Conservation (phyloP, 345 rosid genomes). For the Salix suchowensis region DNA sequence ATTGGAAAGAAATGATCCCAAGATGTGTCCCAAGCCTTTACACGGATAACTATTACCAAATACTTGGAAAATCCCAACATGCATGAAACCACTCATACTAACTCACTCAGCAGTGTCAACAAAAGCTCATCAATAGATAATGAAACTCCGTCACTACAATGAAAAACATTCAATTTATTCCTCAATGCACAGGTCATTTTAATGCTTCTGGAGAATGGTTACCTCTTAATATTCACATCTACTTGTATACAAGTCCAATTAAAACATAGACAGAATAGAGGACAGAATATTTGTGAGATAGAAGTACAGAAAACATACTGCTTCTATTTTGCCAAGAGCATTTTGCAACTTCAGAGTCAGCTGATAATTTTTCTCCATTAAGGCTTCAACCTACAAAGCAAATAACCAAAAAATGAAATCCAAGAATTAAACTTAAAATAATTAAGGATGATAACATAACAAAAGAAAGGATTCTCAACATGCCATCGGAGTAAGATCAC, state of each 20-base stretch:
- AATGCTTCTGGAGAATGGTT: background rate
- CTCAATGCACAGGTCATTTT: background rate
- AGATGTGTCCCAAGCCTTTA: background rate
- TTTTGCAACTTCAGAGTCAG: constrained; percentile 12
- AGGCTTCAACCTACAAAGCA: constrained; percentile 22
- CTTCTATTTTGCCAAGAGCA: constrained; percentile 22
- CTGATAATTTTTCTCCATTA: constrained; percentile 18
- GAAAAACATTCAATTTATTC: background rate
- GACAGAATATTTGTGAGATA: background rate
- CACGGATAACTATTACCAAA: background rate
- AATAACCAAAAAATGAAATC: background rate
- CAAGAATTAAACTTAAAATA: background rate
- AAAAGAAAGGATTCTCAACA: background rate
- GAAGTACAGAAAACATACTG: constrained; percentile 7
- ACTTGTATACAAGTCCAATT: background rate
- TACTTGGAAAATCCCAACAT: background rate
- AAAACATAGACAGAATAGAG: background rate
- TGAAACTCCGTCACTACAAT: background rate
- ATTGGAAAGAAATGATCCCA: background rate
- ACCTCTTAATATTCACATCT: background rate
- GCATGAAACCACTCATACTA: background rate
- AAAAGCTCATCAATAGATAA: background rate
- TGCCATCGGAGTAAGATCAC: constrained; percentile 12
- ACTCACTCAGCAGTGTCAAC: background rate
- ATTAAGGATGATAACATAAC: background rate